Percentiles rank a stretch among this genome's conserved stretches.
Conservation (phyloP, 2,329 filamentous ascomycete species). For the Trichoderma atroviride region DNA sequence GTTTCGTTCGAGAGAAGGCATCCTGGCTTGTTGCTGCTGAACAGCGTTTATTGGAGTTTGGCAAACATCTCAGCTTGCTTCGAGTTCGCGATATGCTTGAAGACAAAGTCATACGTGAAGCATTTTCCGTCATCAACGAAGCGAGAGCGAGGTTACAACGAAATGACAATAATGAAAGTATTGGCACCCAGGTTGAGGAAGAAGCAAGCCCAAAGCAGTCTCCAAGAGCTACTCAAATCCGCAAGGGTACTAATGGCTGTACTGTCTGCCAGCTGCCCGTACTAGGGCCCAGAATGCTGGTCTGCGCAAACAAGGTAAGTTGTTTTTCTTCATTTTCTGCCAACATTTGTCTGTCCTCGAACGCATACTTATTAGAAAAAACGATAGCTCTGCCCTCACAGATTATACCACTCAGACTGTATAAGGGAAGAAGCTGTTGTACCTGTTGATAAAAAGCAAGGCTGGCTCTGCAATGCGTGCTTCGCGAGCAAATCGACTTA, state of each 20-base stretch:
- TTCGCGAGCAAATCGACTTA: constrained; percentile 7
- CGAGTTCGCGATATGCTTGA: constrained; percentile 52
- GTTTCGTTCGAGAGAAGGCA: constrained; percentile 55
- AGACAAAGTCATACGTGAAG: constrained; percentile 48
- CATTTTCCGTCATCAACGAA: constrained; percentile 48
- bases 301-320: constrained; percentile 54
- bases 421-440: constrained; percentile 42
- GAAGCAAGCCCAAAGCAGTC: constrained; percentile 34
- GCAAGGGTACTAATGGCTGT: constrained; percentile 51
- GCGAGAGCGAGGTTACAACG: constrained; percentile 40
- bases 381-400: constrained; percentile 45
- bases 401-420: constrained; percentile 55
- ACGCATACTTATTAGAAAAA: background rate
- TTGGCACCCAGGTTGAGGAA: constrained; percentile 26
- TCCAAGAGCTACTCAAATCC: constrained; percentile 41
- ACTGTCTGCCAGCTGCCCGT: constrained; percentile 52
- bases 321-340: constrained; percentile 28
- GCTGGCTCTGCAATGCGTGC: constrained; percentile 49
- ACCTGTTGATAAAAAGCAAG: constrained; percentile 38
- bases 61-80: constrained; percentile 56
- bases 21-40: constrained; percentile 54
- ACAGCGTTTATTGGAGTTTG: constrained; percentile 56
- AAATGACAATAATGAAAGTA: constrained; percentile 26
- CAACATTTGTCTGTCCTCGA: background rate
- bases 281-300: constrained; percentile 49